Base-by-base conservation (phyloP, 2,329 filamentous ascomycete species). In the Aspergillus vadensis region DNA sequence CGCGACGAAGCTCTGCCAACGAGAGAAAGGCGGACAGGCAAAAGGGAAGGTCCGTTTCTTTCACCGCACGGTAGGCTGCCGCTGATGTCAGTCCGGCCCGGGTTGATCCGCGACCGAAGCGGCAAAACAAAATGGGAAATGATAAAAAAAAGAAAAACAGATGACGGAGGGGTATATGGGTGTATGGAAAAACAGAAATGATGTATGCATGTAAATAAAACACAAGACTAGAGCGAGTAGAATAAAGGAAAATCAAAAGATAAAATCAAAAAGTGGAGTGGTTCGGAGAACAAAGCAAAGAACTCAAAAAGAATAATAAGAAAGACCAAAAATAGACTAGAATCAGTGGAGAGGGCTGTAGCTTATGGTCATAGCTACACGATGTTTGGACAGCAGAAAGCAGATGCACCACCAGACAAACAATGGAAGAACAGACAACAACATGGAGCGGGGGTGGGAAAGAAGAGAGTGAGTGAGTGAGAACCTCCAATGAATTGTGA, bases 31-130 rank as follows among this genome's bases (percentile, higher is more conserved):
- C 59, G 59, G 55, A 55, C 60, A 63, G 10, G 58, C 60, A 32
- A 39, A 36, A 27, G 25, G 32, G 57, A 62, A 61, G 57, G 44
- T 50, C 58, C 36, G 59, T 56, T 36, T 36, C 55, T 59, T 62
- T 61, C 61, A 63, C 61, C 61, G 64, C 54, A 58, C 58, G 58
- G 60, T 62, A 62, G 63, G 61, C 63, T 66, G 65, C 62, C 64
- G 66, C 67, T 69, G 66, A 69, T 68, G 68, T 69, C 68, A 69
- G 66, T 64, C 64, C 63, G 57, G 63, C 57, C 60, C 63, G 57
- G 58, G 63, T 65, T 65, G 67, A 67, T 63, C 68, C 65, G 64
- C 57, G 60, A 58, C 48, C 49, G 50, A 55, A 39, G 39, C 59
- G 53, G 41, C 53, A 30, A 49, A 50, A 27, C 14, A 10, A 32